These are phyloP conservation scores for Globisporangium echinulatum DNA, from an alignment of 352 stramenopile species.

Conservation along the genomic window DNA sequence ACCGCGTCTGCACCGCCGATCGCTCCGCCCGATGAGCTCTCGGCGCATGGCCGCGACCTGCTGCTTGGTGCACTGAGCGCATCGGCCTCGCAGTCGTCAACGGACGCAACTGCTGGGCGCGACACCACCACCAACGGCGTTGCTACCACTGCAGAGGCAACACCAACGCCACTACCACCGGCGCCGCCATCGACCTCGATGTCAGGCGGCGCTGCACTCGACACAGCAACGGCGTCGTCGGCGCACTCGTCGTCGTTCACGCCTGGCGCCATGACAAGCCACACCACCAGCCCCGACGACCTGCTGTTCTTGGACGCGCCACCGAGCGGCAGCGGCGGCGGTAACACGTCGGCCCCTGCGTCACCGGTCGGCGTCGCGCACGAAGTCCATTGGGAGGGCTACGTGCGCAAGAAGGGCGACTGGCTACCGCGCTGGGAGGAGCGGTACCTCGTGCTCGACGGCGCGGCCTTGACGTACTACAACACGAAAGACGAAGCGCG, in stretches of 20 bases:
- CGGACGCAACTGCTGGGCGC: no score
- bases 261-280: constrained; percentile 1
- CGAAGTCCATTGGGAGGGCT: constrained; percentile 85
- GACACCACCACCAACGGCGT: no score
- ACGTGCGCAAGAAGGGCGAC: constrained; percentile 85
- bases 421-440: constrained; percentile 89
- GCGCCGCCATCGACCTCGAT: neutral
- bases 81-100: neutral
- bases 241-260: constrained; percentile 14
- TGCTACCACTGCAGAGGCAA: constrained; percentile 2
- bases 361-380: constrained; percentile 25
- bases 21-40: constrained; percentile 15
- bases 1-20: neutral
- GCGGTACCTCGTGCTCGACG: constrained; percentile 83
- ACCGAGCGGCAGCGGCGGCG: no score
- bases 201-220: neutral
- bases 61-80: constrained; percentile 29
- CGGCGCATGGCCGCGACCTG: constrained; percentile 33
- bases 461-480: constrained; percentile 80
- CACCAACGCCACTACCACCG: no score
- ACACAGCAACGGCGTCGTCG: constrained; percentile 3
- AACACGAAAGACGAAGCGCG: constrained; percentile 84
- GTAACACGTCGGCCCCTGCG: no score
- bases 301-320: constrained; percentile 13
- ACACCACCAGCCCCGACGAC: constrained; percentile 2